Evolutionary conservation across 2,329 filamentous ascomycete species (phyloP).

Genomic region (Ceratocystis cacaofunesta): DNA sequence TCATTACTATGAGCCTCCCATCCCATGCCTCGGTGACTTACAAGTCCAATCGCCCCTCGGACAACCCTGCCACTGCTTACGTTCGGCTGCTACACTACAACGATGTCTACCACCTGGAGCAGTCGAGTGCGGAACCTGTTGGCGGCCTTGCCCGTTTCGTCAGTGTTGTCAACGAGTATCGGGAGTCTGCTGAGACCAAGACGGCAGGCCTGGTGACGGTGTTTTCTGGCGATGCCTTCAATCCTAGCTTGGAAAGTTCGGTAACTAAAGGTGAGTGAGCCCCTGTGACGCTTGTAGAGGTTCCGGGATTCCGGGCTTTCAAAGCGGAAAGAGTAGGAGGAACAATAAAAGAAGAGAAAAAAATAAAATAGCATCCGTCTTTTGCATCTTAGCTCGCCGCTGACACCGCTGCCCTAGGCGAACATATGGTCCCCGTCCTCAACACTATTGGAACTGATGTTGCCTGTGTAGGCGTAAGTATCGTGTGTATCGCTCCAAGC

Average conservation of each 20-base stretch:
- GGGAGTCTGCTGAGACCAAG: constrained; percentile 37
- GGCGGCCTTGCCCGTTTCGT: constrained; percentile 74
- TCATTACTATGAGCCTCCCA: constrained; percentile 5
- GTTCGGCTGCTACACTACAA: constrained; percentile 82
- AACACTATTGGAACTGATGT: constrained; percentile 65
- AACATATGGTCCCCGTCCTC: constrained; percentile 77
- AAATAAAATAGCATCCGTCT: no score
- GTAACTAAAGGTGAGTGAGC: constrained; percentile 59
- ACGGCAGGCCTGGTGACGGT: constrained; percentile 58
- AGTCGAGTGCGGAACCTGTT: constrained; percentile 60
- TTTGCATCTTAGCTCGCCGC: neutral
- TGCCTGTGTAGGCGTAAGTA: constrained; percentile 64
- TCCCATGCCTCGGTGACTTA: constrained; percentile 12
- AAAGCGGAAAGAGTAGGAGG: neutral
- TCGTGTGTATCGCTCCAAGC: constrained; percentile 4
- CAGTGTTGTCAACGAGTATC: constrained; percentile 62
- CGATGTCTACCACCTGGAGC: constrained; percentile 82
- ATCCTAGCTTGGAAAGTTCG: constrained; percentile 75
- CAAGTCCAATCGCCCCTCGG: constrained; percentile 2
- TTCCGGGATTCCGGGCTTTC: neutral
- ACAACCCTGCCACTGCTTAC: constrained; percentile 29
- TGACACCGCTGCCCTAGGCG: constrained; percentile 29
- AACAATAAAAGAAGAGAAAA: no score
- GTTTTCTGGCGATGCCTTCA: constrained; percentile 88
- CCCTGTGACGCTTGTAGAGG: neutral